Base-by-base conservation (phyloP, 768 basidiomycete species). In the Rhizopogon rudus region DNA sequence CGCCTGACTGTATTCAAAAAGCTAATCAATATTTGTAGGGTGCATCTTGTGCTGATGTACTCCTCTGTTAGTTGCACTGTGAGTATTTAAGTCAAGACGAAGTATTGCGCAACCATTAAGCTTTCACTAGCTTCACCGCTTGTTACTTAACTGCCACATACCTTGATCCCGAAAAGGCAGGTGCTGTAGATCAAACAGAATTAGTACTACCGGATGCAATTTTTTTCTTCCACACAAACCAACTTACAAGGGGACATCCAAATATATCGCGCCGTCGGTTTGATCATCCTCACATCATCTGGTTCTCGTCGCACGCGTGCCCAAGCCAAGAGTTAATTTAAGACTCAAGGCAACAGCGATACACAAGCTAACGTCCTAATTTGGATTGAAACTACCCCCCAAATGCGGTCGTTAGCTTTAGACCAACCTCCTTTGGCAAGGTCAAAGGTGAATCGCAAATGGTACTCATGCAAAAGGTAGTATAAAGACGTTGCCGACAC, bases 331-430 rank as follows among this genome's bases (percentile, higher is more conserved):
- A 35, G 14, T 16, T 37, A 49, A 9, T 22, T 22, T 22, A 52
- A 56, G 14, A 51, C 29, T 53, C 31, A 9, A 31, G 52, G 40
- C 40, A 29, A 7, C 17, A 22, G 33, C 2, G 22, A 44, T 6
- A 53, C 59, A 70, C 68, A 71, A 71, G 56, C 51, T 45, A 64
- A 51, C 39, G 8, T 51, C 70, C 64, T 51, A 60, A 69, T 70
- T 35, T 16, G 67, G 67, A 22, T 28, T 69, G 25, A 68, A 69
- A 51, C 16, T 31, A 54, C 60, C 4, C 44, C 28, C 66, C 63
- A 48, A 56, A 69, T 56, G 4, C 35, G 63, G 67, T 17, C 49
- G 22, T 55, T 64, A 56, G 52, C 58, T 57, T 52, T 29, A 3
- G 20, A 58, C 58, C 51, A 55, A 60, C 66, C 70, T 31, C 17